Evolutionary conservation across 257 asterid genomes (phyloP), one percentile per base, ranked within the genome.

Genomic region (Rehmannia glutinosa): DNA sequence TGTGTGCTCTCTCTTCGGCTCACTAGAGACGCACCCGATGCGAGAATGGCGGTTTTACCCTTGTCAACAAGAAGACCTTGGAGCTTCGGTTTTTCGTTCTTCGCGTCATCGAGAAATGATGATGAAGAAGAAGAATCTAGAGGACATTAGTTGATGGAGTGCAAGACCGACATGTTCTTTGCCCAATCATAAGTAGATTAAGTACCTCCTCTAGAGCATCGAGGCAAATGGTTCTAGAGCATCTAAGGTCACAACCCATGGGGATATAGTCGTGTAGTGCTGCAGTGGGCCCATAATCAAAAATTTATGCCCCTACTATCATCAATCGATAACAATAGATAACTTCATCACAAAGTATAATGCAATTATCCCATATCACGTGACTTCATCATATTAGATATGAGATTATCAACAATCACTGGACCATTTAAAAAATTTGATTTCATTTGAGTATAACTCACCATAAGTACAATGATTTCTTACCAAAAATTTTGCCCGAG

Each of bases 241-340:
- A 84, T 92, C 98, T 75, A 92, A 74, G 27, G 98, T 92, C 74
- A 90, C 97, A 75, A 92, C 90, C 98, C 98, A 90, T 62, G 98
- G 97, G 69, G 98, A 92, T 58, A 92, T 33, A 41, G 98, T 92
- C 3, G 98, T 92, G 33, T 92, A n/a, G n/a, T n/a, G n/a, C 98
- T 92, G 79, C 63, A 73, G 72, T 60, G 56, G 69, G 69, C 58
- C 43, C 55, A 47, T 20, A 57, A 59, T 64, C 52, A 19, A 32
- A 54, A 54, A n/a, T 30, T 39, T 56, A 45, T 45, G 57, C 55
- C 25, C 17, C 42, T 32, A 53, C 58, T 46, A 43, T 36, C n/a
- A 8, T 52, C 42, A 32, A 41, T n/a, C n/a, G n/a, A n/a, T n/a
- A n/a, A n/a, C n/a, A n/a, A n/a, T n/a, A n/a, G n/a, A n/a, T n/a